Base-by-base conservation (phyloP, 345 rosid species). In the Populus alba region DNA sequence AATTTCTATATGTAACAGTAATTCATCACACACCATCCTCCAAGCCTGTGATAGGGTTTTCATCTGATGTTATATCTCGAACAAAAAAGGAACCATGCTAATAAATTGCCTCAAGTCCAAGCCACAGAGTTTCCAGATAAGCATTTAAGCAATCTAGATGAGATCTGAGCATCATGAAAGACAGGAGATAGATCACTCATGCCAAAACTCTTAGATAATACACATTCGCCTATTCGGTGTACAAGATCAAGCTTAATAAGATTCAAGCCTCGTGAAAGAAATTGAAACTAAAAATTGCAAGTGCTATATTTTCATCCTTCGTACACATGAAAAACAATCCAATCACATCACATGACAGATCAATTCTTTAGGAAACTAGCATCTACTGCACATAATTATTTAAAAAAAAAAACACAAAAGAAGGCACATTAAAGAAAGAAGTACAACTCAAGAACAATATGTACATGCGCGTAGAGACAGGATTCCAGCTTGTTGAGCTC, bases 401-500 rank as follows among this genome's bases (percentile, higher is more conserved):
- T 1, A 3, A 20, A 3, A 49, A 13, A 45, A 33, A n/a, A 35
- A 75, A 75, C 8, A 39, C 33, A 7, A 16, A n/a, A 35, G 25
- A 20, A 20, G 23, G n/a, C 22, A 41, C 37, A 53, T 41, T 7
- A 39, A 17, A 18, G 17, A 25, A 72, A 45, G 23, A 29, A 73
- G n/a, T 16, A n/a, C 31, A 79, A 31, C 43, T 41, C 1, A 47
- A 57, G 74, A 31, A 59, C 68, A 53, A 57, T 68, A 79, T 79
- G 57, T 74, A 79, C 69, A 79, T 10, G 49, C 17, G 72, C 22
- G 45, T 61, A 9, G 37, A 41, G 15, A 2, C 13, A n/a, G 20
- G 23, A 57, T 25, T 7, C 29, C 20, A 63, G 45, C 22, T 67
- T 17, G 7, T 41, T 29, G n/a, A 59, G 27, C 12, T 61, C 83